phyloP scores from a whole-genome alignment of 73 alveolate genomes.

The Tetrahymena thermophila region DNA sequence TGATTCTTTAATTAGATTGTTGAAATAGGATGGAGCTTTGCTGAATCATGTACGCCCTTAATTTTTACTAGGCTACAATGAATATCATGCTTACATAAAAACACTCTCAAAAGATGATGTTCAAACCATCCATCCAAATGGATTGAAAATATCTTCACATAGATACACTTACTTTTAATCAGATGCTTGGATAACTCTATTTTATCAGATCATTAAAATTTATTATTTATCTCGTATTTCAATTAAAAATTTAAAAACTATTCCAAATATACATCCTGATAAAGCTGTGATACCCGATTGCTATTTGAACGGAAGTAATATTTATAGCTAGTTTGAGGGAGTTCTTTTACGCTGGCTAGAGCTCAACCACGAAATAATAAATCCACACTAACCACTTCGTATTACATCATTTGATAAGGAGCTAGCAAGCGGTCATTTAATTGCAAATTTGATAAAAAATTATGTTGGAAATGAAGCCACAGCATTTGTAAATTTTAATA shows the following conservation, averaged over 20 bases:
- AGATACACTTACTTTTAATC: constrained; percentile 79
- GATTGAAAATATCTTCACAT: constrained; percentile 3
- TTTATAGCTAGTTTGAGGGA: constrained; percentile 84
- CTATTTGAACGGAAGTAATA: constrained; percentile 71
- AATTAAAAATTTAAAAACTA: constrained; percentile 75
- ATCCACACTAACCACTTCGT: neutral
- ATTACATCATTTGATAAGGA: neutral
- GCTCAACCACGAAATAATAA: neutral
- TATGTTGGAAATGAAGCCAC: neutral
- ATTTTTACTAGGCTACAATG: constrained; percentile 73
- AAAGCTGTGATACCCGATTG: constrained; percentile 66
- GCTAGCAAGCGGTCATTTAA: neutral
- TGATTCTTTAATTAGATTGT: constrained; percentile 84
- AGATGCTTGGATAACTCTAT: constrained; percentile 92
- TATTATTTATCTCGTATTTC: constrained; percentile 91
- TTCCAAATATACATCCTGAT: constrained; percentile 80
- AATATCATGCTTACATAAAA: constrained; percentile 47
- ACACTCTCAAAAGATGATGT: constrained; percentile 35
- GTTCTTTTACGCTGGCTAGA: constrained; percentile 71
- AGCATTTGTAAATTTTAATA: neutral
- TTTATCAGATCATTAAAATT: constrained; percentile 82
- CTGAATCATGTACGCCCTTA: constrained; percentile 94
- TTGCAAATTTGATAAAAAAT: neutral
- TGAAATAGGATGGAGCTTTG: constrained; percentile 93
- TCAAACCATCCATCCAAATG: constrained; percentile 27